Evolutionary conservation across 768 basidiomycete genomes (phyloP).

Genomic region (Termitomyces bulborhizus): DNA sequence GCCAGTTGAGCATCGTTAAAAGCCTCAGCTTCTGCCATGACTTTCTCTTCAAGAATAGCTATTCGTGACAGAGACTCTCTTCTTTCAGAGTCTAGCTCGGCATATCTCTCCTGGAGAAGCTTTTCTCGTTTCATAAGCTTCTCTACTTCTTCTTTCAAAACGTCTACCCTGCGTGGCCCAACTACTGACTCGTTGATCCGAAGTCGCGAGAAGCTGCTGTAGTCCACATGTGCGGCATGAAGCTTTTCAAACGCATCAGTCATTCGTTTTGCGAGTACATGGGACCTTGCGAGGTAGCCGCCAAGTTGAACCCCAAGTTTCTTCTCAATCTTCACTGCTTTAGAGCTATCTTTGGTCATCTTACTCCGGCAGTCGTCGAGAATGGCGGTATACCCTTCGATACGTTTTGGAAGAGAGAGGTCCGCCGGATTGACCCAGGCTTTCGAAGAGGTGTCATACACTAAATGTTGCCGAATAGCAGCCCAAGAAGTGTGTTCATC

Average conservation of each 20-base stretch:
- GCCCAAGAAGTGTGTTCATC: conserved; percentile 71
- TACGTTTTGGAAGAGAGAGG: conserved; percentile 54
- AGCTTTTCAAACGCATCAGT: conserved; percentile 67
- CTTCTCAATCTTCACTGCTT: conserved; percentile 84
- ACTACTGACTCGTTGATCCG: conserved; percentile 65
- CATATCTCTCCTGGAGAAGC: conserved; percentile 75
- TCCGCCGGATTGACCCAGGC: conserved; percentile 62
- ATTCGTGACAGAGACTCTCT: conserved; percentile 54
- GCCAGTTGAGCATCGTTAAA: conserved; percentile 73
- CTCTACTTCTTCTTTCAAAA: conserved; percentile 86
- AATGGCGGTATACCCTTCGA: conserved; percentile 56
- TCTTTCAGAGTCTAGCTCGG: conserved; percentile 72
- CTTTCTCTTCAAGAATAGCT: conserved; percentile 68
- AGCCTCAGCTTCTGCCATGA: conserved; percentile 82
- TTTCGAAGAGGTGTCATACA: conserved; percentile 49
- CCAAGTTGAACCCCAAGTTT: conserved; percentile 82
- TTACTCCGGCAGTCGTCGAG: conserved; percentile 57
- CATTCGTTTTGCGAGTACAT: conserved; percentile 57
- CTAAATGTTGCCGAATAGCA: conserved; percentile 51
- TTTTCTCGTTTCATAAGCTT: conserved; percentile 71
- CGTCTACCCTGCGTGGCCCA: conserved; percentile 71
- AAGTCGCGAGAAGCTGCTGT: conserved; percentile 75
- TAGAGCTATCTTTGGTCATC: conserved; percentile 78
- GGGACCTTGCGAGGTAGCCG: conserved; percentile 82
- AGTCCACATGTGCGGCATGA: conserved; percentile 58